Percentiles rank a stretch among this genome's conserved stretches.
These are phyloP conservation scores for Babesia sp. DNA, from an alignment of 169 alveolate species.

Conservation along the genomic window DNA sequence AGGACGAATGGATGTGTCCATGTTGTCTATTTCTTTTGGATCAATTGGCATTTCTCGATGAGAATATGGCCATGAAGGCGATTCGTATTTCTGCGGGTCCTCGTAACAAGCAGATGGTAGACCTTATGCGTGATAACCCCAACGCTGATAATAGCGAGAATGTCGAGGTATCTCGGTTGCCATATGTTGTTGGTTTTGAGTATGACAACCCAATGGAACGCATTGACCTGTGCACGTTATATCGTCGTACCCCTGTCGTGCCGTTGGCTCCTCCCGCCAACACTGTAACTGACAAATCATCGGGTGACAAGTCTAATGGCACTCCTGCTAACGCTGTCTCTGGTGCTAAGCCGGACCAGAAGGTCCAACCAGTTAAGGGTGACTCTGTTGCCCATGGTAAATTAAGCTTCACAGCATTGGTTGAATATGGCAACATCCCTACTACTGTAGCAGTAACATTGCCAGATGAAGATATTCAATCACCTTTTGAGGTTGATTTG, in stretches of 20 bases:
- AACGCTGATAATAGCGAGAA: slow-evolving; percentile 16
- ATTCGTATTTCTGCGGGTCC: slow-evolving; percentile 74
- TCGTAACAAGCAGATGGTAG: slow-evolving; percentile 64
- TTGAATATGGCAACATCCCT: slow-evolving; percentile 26
- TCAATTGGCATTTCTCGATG: slow-evolving; percentile 72
- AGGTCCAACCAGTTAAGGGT: background rate
- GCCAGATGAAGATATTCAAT: slow-evolving; percentile 21
- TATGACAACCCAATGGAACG: slow-evolving; percentile 66
- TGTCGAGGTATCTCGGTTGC: slow-evolving; percentile 25
- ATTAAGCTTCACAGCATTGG: background rate
- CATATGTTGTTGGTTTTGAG: slow-evolving; percentile 55
- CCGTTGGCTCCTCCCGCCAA: background rate
- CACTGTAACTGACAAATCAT: background rate
- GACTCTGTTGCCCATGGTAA: background rate
- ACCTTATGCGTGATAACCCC: slow-evolving; percentile 43
- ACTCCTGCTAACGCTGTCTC: background rate
- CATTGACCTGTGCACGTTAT: slow-evolving; percentile 39
- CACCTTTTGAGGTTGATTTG: slow-evolving; percentile 9
- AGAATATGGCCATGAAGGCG: slow-evolving; percentile 63
- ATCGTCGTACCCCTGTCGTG: slow-evolving; percentile 8
- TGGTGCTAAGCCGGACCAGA: background rate
- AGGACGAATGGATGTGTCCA: slow-evolving; percentile 81
- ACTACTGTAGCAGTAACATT: slow-evolving; percentile 16
- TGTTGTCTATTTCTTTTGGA: slow-evolving; percentile 70
- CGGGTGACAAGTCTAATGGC: background rate